Evolutionary conservation across 768 basidiomycete species (phyloP).

Genomic region (Lepiota brunneoincarnata): DNA sequence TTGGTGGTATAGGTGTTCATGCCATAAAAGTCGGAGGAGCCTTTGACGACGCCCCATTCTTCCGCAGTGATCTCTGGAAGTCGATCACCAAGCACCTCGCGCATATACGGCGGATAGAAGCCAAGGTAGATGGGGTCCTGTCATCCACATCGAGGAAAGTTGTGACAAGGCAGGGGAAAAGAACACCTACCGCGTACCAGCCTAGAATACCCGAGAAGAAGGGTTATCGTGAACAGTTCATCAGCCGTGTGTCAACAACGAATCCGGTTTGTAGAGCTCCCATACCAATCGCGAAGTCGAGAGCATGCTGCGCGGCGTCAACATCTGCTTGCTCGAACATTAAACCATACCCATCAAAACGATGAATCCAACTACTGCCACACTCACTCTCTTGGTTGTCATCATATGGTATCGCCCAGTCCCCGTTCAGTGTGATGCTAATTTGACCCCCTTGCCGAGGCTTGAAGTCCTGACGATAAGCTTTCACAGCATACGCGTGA

Average conservation of each 20-base stretch:
- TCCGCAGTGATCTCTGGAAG: constrained; percentile 56
- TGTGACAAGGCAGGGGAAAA: not conserved
- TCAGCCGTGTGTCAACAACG: constrained; percentile 20
- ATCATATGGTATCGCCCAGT: constrained; percentile 75
- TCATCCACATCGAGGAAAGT: constrained; percentile 10
- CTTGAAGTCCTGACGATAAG: constrained; percentile 69
- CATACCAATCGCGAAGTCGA: constrained; percentile 70
- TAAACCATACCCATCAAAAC: not conserved
- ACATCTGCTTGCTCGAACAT: constrained; percentile 40
- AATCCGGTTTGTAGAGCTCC: constrained; percentile 18
- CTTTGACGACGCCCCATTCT: constrained; percentile 54
- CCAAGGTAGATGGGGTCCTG: constrained; percentile 72
- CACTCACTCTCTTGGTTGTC: constrained; percentile 63
- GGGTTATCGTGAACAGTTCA: constrained; percentile 17
- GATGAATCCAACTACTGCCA: not conserved
- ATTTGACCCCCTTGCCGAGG: constrained; percentile 59
- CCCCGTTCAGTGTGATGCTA: constrained; percentile 79
- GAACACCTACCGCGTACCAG: constrained; percentile 52
- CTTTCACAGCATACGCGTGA: constrained; percentile 64
- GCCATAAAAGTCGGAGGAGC: constrained; percentile 70
- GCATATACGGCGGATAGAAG: constrained; percentile 59
- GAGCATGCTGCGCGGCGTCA: constrained; percentile 66
- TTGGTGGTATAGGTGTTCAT: constrained; percentile 74
- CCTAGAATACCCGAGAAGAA: constrained; percentile 35
- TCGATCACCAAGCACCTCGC: constrained; percentile 53